phyloP scores from a whole-genome alignment of 116 monocot genomes.

The Cymodocea nodosa region DNA sequence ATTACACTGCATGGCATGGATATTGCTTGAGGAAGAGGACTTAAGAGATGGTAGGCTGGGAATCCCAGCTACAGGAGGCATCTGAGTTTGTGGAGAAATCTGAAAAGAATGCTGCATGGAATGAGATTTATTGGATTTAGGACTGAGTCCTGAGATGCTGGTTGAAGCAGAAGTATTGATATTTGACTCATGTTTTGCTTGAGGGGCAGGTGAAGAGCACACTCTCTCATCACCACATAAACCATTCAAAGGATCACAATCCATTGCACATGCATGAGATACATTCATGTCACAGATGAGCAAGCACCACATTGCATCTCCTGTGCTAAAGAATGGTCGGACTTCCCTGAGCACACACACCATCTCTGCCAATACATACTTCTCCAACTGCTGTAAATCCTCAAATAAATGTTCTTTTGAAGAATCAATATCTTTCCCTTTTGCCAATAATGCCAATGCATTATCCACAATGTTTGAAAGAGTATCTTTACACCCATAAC shows the following conservation, averaged over 20 bases:
- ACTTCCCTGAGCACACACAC: slow-evolving; percentile 52
- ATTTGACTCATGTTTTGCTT: slow-evolving; percentile 19
- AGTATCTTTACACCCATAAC: slow-evolving; percentile 44
- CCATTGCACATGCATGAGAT: slow-evolving; percentile 63
- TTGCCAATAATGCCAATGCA: slow-evolving; percentile 41
- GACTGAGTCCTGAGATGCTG: slow-evolving; percentile 13
- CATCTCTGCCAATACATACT: slow-evolving; percentile 57
- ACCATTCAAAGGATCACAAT: slow-evolving; percentile 23
- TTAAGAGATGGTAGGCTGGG: slow-evolving; percentile 28
- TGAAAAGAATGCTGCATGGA: slow-evolving; percentile 4
- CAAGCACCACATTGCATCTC: slow-evolving; percentile 89
- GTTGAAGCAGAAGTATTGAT: slow-evolving; percentile 13
- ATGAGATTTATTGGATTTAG: slow-evolving; percentile 13
- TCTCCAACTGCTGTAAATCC: slow-evolving; percentile 53
- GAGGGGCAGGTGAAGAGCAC: slow-evolving; percentile 9
- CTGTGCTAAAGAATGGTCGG: slow-evolving; percentile 62
- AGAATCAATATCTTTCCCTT: slow-evolving; percentile 37
- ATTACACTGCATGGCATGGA: slow-evolving; percentile 8
- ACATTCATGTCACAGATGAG: slow-evolving; percentile 83
- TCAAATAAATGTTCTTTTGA: slow-evolving; percentile 32
- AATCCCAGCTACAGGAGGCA: slow-evolving; percentile 17
- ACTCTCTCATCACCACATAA: slow-evolving; percentile 21
- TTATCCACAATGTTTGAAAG: slow-evolving; percentile 55
- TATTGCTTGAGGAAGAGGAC: slow-evolving; percentile 17
- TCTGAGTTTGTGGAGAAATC: slow-evolving; percentile 13